These are phyloP conservation scores for Exserohilum turcica DNA, from an alignment of 2,329 filamentous ascomycete genomes.

Conservation along the genomic window DNA sequence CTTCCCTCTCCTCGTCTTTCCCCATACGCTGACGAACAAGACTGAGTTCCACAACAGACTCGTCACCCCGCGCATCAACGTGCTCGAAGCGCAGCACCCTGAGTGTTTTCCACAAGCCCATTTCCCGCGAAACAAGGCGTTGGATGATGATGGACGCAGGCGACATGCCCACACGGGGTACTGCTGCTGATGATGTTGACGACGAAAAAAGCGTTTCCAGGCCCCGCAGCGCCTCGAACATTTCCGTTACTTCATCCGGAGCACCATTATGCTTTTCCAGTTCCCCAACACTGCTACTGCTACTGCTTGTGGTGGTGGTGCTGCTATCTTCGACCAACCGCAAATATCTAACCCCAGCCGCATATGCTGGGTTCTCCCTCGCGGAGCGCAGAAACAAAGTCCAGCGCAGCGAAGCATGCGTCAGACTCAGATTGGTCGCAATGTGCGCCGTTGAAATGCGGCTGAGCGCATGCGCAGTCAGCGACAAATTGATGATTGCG, in stretches of 20 bases:
- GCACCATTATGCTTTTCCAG: background rate
- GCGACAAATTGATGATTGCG: slow-evolving; percentile 10
- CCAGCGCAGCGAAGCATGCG: slow-evolving; percentile 1
- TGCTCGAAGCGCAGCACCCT: background rate
- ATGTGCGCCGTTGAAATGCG: slow-evolving; percentile 11
- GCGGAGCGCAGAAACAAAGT: slow-evolving; percentile 8
- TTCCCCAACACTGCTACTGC: background rate
- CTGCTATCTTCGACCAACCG: background rate
- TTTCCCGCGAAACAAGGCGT: background rate
- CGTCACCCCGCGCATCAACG: slow-evolving; percentile 4
- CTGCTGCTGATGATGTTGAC: too few relatives aligned
- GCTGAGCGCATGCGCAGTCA: slow-evolving; percentile 8
- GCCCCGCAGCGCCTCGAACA: slow-evolving; percentile 4
- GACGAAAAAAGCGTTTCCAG: slow-evolving; percentile 1
- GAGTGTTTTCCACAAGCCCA: slow-evolving; percentile 7
- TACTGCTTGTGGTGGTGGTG: too few relatives aligned
- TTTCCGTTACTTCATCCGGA: background rate
- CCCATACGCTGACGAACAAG: background rate
- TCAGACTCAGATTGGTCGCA: slow-evolving; percentile 11
- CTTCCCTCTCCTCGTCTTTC: background rate
- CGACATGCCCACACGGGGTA: background rate
- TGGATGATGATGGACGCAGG: background rate
- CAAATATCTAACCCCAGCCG: slow-evolving; percentile 10
- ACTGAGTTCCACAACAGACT: slow-evolving; percentile 4
- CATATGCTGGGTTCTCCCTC: slow-evolving; percentile 2